Percentiles rank a stretch among this genome's conserved stretches.
Conservation (phyloP, 805 yeast genomes). For the Nakazawaea peltata region DNA sequence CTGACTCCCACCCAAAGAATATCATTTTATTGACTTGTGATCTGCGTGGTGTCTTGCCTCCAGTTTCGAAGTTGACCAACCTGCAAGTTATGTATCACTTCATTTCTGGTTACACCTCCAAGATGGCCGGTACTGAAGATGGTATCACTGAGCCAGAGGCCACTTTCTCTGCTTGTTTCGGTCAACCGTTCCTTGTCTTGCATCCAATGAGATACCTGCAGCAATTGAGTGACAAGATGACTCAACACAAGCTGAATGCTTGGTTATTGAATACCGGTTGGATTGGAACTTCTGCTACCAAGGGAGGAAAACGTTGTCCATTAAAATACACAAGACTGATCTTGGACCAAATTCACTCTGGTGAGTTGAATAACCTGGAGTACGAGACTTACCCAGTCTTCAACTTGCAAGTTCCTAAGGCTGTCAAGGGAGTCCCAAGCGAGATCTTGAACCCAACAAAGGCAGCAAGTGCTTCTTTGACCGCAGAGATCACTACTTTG, state of each 20-base stretch:
- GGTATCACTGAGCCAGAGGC: conserved; percentile 99
- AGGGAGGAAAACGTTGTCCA: conserved; percentile 97
- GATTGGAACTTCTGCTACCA: conserved; percentile 89
- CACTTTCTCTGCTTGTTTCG: conserved; percentile 96
- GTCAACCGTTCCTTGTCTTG: conserved; percentile 96
- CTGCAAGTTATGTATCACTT: conserved; percentile 99
- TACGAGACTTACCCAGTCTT: conserved; percentile 82
- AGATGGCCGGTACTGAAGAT: conserved; percentile 99
- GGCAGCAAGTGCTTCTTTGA: conserved; percentile 32
- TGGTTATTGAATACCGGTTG: conserved; percentile 98
- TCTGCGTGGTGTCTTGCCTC: conserved; percentile 97
- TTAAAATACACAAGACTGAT: conserved; percentile 96
- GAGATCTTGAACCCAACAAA: conserved; percentile 82
- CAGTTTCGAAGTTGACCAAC: conserved; percentile 86
- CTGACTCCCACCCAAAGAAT: conserved; percentile 86
- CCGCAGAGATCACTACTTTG: conserved; percentile 49
- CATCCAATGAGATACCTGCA: conserved; percentile 98
- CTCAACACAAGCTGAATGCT: conserved; percentile 81
- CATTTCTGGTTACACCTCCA: conserved; percentile 96
- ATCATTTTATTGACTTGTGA: conserved; percentile 92
- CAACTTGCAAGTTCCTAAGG: conserved; percentile 79
- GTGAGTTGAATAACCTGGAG: conserved; percentile 71
- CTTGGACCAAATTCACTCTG: conserved; percentile 89
- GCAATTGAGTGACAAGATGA: conserved; percentile 90
- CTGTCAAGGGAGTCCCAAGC: conserved; percentile 74